Evolutionary conservation across 768 basidiomycete species (phyloP).

Genomic region (Lactarius deliciosus): DNA sequence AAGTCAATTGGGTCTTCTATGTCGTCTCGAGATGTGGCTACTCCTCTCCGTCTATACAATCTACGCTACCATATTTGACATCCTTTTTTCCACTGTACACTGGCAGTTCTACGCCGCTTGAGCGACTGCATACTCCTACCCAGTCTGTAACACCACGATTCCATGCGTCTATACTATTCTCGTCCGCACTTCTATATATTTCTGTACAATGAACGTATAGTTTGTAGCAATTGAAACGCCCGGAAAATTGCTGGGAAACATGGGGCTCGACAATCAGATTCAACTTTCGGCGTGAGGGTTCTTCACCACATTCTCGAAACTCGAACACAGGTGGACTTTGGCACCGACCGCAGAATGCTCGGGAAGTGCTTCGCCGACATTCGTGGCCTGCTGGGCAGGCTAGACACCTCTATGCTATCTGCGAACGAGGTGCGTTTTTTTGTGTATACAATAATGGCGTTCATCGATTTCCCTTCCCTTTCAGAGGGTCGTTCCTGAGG

Average conservation of each 20-base stretch:
- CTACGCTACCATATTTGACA: too few relatives aligned
- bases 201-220: too few relatives aligned
- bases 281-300: constrained; percentile 15
- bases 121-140: too few relatives aligned
- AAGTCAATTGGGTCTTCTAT: too few relatives aligned
- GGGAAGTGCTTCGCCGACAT: constrained; percentile 48
- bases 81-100: too few relatives aligned
- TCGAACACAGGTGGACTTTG: not conserved
- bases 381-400: constrained; percentile 49
- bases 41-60: too few relatives aligned
- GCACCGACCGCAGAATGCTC: constrained; percentile 40
- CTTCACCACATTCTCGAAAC: not conserved
- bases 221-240: too few relatives aligned
- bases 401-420: constrained; percentile 53
- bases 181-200: too few relatives aligned
- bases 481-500: constrained; percentile 48
- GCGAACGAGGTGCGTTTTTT: constrained; percentile 49
- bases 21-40: too few relatives aligned
- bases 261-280: constrained; percentile 19
- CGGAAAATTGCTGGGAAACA: constrained; percentile 3
- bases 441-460: not conserved
- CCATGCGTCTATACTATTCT: too few relatives aligned
- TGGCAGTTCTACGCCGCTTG: too few relatives aligned
- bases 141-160: too few relatives aligned
- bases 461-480: not conserved